Percentiles rank a stretch among this genome's conserved stretches.
These are phyloP conservation scores for Danielia oregonensis DNA, from an alignment of 805 yeast genomes.

Conservation along the genomic window DNA sequence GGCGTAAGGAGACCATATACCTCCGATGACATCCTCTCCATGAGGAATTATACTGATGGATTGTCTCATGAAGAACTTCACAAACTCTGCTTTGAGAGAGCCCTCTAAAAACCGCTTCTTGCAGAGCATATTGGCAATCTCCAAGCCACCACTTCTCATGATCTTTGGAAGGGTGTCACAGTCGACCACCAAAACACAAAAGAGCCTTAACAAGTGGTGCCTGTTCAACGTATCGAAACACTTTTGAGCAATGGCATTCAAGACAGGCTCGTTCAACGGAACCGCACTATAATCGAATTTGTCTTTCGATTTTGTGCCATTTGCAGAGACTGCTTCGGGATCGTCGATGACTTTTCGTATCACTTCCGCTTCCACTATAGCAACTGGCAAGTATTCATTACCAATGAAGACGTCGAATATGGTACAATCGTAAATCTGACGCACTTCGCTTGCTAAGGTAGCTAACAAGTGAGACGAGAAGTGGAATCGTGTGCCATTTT, in stretches of 20 bases:
- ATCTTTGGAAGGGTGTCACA: constrained; percentile 83
- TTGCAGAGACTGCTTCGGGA: constrained; percentile 16
- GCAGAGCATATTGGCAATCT: constrained; percentile 87
- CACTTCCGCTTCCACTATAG: constrained; percentile 72
- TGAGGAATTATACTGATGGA: constrained; percentile 64
- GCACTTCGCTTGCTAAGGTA: constrained; percentile 75
- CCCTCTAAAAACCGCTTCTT: constrained; percentile 77
- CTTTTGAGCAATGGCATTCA: constrained; percentile 41
- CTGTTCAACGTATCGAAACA: constrained; percentile 41
- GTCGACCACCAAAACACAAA: constrained; percentile 77
- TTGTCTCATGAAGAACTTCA: constrained; percentile 68
- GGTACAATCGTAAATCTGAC: constrained; percentile 83
- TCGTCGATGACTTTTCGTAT: constrained; percentile 35
- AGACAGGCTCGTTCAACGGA: constrained; percentile 41
- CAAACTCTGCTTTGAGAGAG: constrained; percentile 69
- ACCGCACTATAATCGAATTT: constrained; percentile 31
- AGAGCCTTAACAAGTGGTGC: constrained; percentile 69
- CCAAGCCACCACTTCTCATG: constrained; percentile 78
- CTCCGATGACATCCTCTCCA: constrained; percentile 74
- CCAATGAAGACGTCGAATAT: constrained; percentile 82
- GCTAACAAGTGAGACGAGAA: constrained; percentile 85
- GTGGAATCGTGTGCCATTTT: constrained; percentile 55
- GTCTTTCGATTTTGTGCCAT: constrained; percentile 12
- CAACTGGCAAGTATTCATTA: constrained; percentile 78
- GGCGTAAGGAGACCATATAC: constrained; percentile 78